Conservation (phyloP, 202 grass and related monocot genomes). For the Dendrocalamus latiflorus region DNA sequence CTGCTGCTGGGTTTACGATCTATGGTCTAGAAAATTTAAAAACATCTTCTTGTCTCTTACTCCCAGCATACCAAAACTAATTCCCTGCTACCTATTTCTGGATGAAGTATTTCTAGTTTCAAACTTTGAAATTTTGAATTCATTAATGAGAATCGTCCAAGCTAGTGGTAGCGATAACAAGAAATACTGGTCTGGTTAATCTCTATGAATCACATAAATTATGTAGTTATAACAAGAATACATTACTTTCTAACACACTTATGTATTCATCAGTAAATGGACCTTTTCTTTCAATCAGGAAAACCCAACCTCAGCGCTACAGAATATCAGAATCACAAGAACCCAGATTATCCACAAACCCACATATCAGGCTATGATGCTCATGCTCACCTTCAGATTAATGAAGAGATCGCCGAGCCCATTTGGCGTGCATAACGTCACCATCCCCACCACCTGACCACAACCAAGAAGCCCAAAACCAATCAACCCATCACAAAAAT, state of each 20-base stretch:
- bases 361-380: background rate
- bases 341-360: background rate
- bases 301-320: background rate
- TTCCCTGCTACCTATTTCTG: too few species aligned
- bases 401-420: conserved; percentile 60
- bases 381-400: conserved; percentile 52
- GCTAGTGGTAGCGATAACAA: background rate
- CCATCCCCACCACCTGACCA: conserved; percentile 53
- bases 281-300: background rate
- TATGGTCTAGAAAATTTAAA: background rate
- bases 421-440: conserved; percentile 59
- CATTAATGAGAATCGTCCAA: too few species aligned
- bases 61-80: too few species aligned
- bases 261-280: too few species aligned
- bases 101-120: too few species aligned
- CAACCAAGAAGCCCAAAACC: background rate
- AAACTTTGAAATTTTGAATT: too few species aligned
- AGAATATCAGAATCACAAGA: background rate
- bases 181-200: background rate
- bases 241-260: background rate
- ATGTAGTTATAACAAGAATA: background rate
- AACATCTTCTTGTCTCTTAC: too few species aligned
- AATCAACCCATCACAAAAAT: background rate
- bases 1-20: background rate
- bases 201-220: background rate